Base-by-base conservation (phyloP, 805 yeast species). In the Saturnispora ahearnii region DNA sequence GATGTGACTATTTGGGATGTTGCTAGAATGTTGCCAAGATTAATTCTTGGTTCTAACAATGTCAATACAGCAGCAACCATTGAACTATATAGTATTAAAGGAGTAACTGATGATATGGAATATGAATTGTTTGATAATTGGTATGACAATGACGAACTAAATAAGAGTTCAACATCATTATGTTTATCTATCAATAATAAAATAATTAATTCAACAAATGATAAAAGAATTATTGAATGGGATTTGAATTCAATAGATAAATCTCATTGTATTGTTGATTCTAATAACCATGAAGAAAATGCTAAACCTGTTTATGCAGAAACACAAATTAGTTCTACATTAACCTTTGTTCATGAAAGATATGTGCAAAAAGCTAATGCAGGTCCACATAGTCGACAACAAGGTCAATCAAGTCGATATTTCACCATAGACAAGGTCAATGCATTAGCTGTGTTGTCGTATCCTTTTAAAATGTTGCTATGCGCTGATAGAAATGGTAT, bases 1-100 rank as follows among this genome's bases (percentile, higher is more conserved):
- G 81, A 82, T 51, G 71, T 84, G 4, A 73, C 84, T 0, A 72
- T 87, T 0, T 86, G 96, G 93, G 91, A 87, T 59, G 71, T 86
- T 11, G 80, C 87, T 8, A 72, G 74, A 24, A 68, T 78, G 18
- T 78, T 76, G 44, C 84, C 95, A 46, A 48, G 70, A 24, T 58
- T 56, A 47, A 59, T 62, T 3, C 48, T 58, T 6, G 56, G 62
- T 38, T 57, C 65, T 1, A 57, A 63, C 1, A 50, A 55, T 10
- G 63, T 56, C 9, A n/a, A 45, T 4, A 12, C 29, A 6, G 53
- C 55, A 6, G 55, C 62, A 3, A 55, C 63, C 2, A 47, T 62
- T 28, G 65, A 60, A 41, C 46, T 55, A 5, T 65, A 63, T 46
- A 49, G 54, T 31, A 60, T 61, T 12, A 48, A 51, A 18, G 67